phyloP scores from a whole-genome alignment of 768 basidiomycete genomes.

The Nidularia pulvinata region DNA sequence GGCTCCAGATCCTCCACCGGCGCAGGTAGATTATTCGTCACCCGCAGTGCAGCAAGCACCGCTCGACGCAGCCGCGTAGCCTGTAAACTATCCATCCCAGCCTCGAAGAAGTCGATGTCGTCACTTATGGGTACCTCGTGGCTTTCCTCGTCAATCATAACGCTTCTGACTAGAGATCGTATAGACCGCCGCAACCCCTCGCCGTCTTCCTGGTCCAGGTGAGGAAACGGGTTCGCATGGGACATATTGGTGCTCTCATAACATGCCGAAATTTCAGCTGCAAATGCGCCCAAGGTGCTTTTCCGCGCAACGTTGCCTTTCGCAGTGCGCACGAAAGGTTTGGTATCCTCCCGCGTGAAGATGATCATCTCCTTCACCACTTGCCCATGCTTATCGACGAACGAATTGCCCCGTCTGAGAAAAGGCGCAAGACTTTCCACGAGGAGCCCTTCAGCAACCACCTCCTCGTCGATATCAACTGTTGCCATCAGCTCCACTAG shows the following conservation, averaged over 20 bases:
- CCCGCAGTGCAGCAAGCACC: slow-evolving; percentile 18
- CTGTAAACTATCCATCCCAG: slow-evolving; percentile 38
- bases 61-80: slow-evolving; percentile 29
- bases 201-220: slow-evolving; percentile 12
- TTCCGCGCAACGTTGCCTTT: slow-evolving; percentile 35
- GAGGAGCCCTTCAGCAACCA: slow-evolving; percentile 11
- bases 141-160: slow-evolving; percentile 11
- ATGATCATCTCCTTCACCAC: slow-evolving; percentile 35
- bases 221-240: slow-evolving; percentile 18
- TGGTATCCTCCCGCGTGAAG: slow-evolving; percentile 23
- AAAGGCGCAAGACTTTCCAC: slow-evolving; percentile 21
- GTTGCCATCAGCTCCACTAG: slow-evolving; percentile 26
- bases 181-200: slow-evolving; percentile 14
- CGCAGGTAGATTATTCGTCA: slow-evolving; percentile 12
- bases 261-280: slow-evolving; percentile 25
- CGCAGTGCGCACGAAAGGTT: slow-evolving; percentile 29
- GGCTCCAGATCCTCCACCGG: slow-evolving; percentile 11
- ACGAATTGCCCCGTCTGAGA: slow-evolving; percentile 28
- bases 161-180: slow-evolving; percentile 15
- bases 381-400: slow-evolving; percentile 34
- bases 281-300: slow-evolving; percentile 25
- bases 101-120: slow-evolving; percentile 33
- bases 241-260: slow-evolving; percentile 23
- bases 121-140: slow-evolving; percentile 6
- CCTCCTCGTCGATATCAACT: slow-evolving; percentile 7